Evolutionary conservation across 148 eudicot species (phyloP), one percentile per base, ranked within the genome.

Genomic region (Rhododendron williamsianum): DNA sequence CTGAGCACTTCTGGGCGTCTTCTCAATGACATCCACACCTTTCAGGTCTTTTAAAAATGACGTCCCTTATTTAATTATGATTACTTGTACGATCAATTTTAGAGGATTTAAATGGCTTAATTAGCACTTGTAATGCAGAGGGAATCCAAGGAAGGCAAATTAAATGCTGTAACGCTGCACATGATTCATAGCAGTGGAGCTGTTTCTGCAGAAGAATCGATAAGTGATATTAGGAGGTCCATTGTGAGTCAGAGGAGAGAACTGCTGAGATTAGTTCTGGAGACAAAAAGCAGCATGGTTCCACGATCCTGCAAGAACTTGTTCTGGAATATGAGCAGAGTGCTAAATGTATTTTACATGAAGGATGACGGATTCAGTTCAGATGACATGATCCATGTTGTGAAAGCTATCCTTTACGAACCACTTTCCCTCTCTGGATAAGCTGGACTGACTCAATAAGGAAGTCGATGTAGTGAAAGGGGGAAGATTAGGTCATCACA

Each of bases 1-100:
- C 71, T 95, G 98, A 93, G 99, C 90, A 95, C 92, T 82, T 90
- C 90, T 36, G 99, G 98, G 27, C 98, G 98, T 74, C 93, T 97
- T 69, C 92, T 94, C 23, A 97, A 97, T 45, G 99, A 97, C 81
- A 82, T 91, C 86, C 91, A 87, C 54, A 87, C 91, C 86, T 95
- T 86, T 84, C 91, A 95, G 98, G 97, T 93, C 87, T 41, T 65
- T 23, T 45, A 45, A 10, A 38, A 35, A 21, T 11, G 76, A 4
- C 25, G 8, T 49, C 43, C n/a, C 51, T 41, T 2, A 51, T 73
- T 82, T 48, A 2, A 43, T 16, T 71, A 30, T 69, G 41, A 35
- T 74, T 16, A 35, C 41, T 21, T 21, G 4, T 30, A 21, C 4
- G 41, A 16, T 49, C 10, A 27, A 35, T 46, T 79, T 78, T 51